Base-by-base conservation (phyloP, 2,329 filamentous ascomycete genomes). In the Mollisiaceae sp. region DNA sequence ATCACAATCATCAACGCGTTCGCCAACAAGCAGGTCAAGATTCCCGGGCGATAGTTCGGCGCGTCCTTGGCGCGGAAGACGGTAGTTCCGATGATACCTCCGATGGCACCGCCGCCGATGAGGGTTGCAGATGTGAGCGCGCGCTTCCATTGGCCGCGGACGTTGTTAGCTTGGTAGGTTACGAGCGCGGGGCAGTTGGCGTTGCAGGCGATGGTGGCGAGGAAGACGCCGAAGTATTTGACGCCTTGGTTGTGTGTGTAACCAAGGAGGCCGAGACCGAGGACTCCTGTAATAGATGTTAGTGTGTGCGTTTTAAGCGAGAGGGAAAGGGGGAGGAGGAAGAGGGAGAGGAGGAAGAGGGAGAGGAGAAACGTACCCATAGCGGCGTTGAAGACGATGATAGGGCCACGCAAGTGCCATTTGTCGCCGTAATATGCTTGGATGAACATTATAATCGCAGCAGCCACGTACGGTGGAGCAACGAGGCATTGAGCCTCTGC, bases 111-210 rank as follows among this genome's bases (percentile, higher is more conserved):
- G 58, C 91, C 87, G 1, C 89, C 90, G 4, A 95, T 90, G 2
- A 94, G 83, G 0, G 88, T 90, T 2, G 92, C 91, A 65, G 87
- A 91, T 76, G 87, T 89, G 71, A 95, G 89, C 0, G 92, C 92
- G 57, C 93, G 87, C 80, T 94, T 96, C 91, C 92, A 95, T 79
- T 95, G 92, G 0, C 92, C 92, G 60, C 92, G 88, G 74, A 95
- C 62, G n/a, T 80, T 94, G 91, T 81, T 92, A 47, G 91, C 91
- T 80, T 94, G 92, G 79, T 92, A 94, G 0, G 91, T 85, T 81
- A 96, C 87, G 55, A 86, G 82, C 1, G 87, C 83, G 0, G 93
- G 92, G 4, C 94, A 82, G 75, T 95, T 95, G 69, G 89, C 85
- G 77, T 93, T 93, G 20, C 80, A 79, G 3, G 76, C 80, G 18